Conservation (phyloP, 192 early-diverging fungal species). For the Coemansia biformis region DNA sequence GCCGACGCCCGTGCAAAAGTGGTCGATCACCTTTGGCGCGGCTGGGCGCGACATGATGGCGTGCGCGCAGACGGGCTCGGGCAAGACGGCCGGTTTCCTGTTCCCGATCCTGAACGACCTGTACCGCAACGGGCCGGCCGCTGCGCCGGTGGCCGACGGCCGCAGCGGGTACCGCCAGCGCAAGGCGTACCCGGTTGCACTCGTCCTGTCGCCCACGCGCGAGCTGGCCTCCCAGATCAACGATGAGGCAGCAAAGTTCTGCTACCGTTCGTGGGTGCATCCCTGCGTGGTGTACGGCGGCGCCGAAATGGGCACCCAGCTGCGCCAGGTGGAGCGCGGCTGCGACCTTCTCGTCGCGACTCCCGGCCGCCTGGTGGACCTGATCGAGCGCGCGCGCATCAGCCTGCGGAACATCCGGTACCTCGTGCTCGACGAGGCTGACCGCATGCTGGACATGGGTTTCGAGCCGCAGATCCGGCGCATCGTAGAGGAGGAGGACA, state of each 20-base stretch:
- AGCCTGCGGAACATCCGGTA: conserved; percentile 69
- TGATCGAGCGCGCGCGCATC: conserved; percentile 76
- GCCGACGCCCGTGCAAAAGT: conserved; percentile 95
- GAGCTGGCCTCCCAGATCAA: conserved; percentile 70
- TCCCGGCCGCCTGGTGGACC: conserved; percentile 87
- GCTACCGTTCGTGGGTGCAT: conserved; percentile 85
- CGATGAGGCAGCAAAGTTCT: conserved; percentile 68
- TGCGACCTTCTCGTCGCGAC: conserved; percentile 93
- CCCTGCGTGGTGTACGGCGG: conserved; percentile 95
- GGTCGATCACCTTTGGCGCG: conserved; percentile 78
- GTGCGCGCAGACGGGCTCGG: conserved; percentile 95
- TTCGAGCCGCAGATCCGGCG: conserved; percentile 90
- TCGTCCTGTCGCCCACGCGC: conserved; percentile 73
- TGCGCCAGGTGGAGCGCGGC: conserved; percentile 83
- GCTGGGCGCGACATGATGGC: conserved; percentile 94
- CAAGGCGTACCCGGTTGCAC: conserved; percentile 54
- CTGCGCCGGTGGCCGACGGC: conserved; percentile 46
- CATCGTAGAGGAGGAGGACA: conserved; percentile 77
- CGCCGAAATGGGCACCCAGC: conserved; percentile 82
- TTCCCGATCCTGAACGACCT: conserved; percentile 92
- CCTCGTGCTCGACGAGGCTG: conserved; percentile 79
- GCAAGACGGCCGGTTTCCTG: conserved; percentile 96
- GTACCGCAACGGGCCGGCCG: conserved; percentile 76
- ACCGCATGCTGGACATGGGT: conserved; percentile 97
- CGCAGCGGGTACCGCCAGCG: conserved; percentile 58